These are phyloP conservation scores for Lactifluus subvellereus DNA, from an alignment of 768 basidiomycete genomes.

Conservation along the genomic window DNA sequence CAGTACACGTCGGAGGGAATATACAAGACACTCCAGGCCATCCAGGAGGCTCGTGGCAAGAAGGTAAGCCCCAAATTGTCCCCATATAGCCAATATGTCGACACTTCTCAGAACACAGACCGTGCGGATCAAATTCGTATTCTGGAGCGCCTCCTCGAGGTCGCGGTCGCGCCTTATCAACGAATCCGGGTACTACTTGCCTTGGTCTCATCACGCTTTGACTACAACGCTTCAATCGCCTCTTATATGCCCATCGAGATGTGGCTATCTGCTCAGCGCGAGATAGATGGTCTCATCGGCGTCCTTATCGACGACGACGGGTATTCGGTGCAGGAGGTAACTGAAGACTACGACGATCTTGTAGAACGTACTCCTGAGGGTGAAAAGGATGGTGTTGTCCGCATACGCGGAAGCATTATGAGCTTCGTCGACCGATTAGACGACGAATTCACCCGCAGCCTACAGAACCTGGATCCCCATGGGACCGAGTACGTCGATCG, in stretches of 20 bases:
- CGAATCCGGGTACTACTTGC: conserved; percentile 91
- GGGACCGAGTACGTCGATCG: conserved; percentile 98
- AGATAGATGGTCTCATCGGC: conserved; percentile 83
- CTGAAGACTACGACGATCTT: conserved; percentile 88
- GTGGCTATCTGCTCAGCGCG: conserved; percentile 81
- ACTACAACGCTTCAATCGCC: conserved; percentile 86
- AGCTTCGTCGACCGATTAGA: conserved; percentile 94
- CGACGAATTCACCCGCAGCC: conserved; percentile 94
- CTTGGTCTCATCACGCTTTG: conserved; percentile 90
- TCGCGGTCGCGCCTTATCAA: conserved; percentile 85
- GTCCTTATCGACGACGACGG: conserved; percentile 64
- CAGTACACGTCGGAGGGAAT: conserved; percentile 80
- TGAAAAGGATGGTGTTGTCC: conserved; percentile 68
- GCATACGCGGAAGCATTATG: conserved; percentile 92
- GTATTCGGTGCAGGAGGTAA: conserved; percentile 83
- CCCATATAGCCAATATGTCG: not conserved
- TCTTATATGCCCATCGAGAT: conserved; percentile 89
- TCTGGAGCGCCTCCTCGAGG: conserved; percentile 78
- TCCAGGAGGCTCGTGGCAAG: conserved; percentile 92
- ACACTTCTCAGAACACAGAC: conserved; percentile 76
- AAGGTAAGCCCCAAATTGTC: conserved; percentile 52
- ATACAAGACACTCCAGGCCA: conserved; percentile 85
- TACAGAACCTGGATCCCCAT: conserved; percentile 98
- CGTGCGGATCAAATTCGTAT: conserved; percentile 91
- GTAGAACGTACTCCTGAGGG: conserved; percentile 71